Evolutionary conservation across 768 basidiomycete species (phyloP), one percentile per base, ranked within the genome.

Genomic region (Rhodotorula paludigena): DNA sequence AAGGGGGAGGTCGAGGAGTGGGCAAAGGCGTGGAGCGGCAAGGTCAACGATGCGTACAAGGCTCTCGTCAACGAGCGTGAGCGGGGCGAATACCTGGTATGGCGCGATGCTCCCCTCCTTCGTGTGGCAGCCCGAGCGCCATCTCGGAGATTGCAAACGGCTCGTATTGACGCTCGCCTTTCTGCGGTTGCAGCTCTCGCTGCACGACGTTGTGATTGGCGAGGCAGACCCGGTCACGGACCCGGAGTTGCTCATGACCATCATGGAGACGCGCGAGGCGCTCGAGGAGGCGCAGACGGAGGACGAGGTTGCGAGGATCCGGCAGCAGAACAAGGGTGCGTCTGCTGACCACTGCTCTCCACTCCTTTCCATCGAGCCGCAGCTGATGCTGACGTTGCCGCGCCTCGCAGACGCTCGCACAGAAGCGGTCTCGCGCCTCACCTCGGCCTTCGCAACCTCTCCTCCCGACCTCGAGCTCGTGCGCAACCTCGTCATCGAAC

Each of bases 21-120:
- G 45, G 80, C 80, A 0, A 73, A 75, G 48, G 71, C 74, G 32
- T 74, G 79, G 67, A 78, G 77, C 49, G 75, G 77, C n/a, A 75
- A 92, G 88, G 80, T 97, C 85, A 64, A 97, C 84, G 59, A 92
- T 81, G 73, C 92, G 85, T 98, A 76, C 52, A 72, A 73, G 55
- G 74, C 69, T 25, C 60, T 78, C 41, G 63, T 68, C 32, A 76
- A 78, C 66, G 77, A 76, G 6, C 52, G 78, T 10, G 74, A 72
- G 53, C 64, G 81, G 10, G 80, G 77, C 16, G 79, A 81, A 57
- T 81, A 81, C 68, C 73, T 80, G 16, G 79, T 80, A n/a, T n/a
- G n/a, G n/a, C n/a, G n/a, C n/a, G 68, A 52, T n/a, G 9, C 21
- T 15, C 38, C 38, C 28, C 21, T 20, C 20, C 21, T 23, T 52